Percentiles rank a stretch among this genome's conserved stretches.
Evolutionary conservation across 768 basidiomycete genomes (phyloP).

Genomic region (Leccinum obscurum): DNA sequence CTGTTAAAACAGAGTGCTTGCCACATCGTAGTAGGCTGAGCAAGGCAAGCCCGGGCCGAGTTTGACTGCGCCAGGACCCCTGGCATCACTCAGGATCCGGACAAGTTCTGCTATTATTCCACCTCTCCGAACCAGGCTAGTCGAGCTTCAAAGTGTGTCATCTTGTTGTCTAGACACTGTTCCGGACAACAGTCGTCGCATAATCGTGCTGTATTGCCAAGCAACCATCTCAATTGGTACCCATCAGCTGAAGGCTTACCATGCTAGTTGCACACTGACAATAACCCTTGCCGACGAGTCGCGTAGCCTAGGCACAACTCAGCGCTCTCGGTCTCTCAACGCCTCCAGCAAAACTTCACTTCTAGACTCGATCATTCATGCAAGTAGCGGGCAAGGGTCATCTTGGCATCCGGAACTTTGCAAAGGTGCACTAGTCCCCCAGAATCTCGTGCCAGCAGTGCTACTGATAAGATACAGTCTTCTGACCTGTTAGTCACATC

Average conservation of each 20-base stretch:
- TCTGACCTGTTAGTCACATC: slow-evolving; percentile 6
- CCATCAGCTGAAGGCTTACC: background rate
- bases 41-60: too few relatives aligned
- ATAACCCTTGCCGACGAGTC: background rate
- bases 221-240: background rate
- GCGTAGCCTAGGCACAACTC: background rate
- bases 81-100: too few relatives aligned
- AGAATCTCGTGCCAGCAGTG: background rate
- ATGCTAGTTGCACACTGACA: background rate
- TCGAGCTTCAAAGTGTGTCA: background rate
- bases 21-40: background rate
- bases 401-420: background rate
- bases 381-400: background rate
- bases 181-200: background rate
- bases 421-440: background rate
- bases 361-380: background rate
- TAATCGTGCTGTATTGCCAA: slow-evolving; percentile 4
- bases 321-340: background rate
- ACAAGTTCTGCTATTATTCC: too few relatives aligned
- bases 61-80: background rate
- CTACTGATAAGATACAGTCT: slow-evolving; percentile 1
- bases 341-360: background rate
- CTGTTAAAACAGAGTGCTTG: background rate
- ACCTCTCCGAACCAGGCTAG: background rate
- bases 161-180: background rate